Evolutionary conservation across 2,329 filamentous ascomycete genomes (phyloP).

Genomic region (Trichoderma asperellum): DNA sequence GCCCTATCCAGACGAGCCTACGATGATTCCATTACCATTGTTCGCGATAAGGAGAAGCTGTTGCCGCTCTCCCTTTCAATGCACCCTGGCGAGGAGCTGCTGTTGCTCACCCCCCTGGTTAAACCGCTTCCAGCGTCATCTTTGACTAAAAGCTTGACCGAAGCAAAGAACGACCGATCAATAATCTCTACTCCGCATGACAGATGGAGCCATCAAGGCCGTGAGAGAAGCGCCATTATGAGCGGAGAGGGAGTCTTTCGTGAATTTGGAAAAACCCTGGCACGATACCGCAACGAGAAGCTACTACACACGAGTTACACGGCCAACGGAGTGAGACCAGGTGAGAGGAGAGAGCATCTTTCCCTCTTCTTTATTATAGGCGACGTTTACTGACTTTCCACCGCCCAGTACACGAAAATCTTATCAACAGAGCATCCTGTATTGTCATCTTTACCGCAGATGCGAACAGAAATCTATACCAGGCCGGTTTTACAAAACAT

Average conservation of each 20-base stretch:
- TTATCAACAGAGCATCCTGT: constrained; percentile 84
- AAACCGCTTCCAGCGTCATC: constrained; percentile 91
- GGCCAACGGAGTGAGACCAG: constrained; percentile 84
- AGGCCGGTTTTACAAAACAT: constrained; percentile 93
- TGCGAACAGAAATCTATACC: constrained; percentile 90
- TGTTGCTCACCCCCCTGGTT: constrained; percentile 84
- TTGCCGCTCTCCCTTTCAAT: constrained; percentile 82
- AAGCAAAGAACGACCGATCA: constrained; percentile 51
- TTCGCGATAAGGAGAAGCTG: constrained; percentile 83
- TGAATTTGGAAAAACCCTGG: constrained; percentile 85
- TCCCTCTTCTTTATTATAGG: not conserved
- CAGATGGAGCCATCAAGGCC: constrained; percentile 59
- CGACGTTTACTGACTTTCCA: constrained; percentile 21
- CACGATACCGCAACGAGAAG: constrained; percentile 81
- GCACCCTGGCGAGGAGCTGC: constrained; percentile 83
- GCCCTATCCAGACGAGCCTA: constrained; percentile 84
- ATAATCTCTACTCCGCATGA: constrained; percentile 53
- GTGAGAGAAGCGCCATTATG: constrained; percentile 69
- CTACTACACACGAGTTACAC: constrained; percentile 95
- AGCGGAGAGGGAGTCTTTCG: constrained; percentile 92
- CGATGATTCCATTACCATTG: constrained; percentile 89
- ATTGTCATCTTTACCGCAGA: constrained; percentile 93
- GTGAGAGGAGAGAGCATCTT: constrained; percentile 43
- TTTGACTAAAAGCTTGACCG: constrained; percentile 71
- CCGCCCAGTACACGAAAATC: constrained; percentile 75